Conservation (phyloP, 2,329 filamentous ascomycete species). For the Cladosporium oxysporum region DNA sequence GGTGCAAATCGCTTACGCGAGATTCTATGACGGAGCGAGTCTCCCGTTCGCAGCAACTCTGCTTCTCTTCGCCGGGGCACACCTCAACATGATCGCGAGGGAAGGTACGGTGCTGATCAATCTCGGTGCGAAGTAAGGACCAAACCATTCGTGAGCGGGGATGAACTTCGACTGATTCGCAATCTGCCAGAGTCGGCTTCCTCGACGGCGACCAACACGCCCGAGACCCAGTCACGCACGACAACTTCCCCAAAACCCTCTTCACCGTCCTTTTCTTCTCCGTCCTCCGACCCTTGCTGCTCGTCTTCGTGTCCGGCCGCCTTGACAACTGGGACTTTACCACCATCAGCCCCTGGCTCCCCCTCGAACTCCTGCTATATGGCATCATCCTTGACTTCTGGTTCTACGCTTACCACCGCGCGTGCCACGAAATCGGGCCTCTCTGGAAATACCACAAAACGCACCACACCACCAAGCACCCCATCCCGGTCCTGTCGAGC, state of each 20-base stretch:
- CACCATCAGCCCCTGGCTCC: slow-evolving; percentile 32
- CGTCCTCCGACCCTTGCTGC: not conserved
- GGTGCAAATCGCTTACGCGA: not conserved
- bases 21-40: not conserved
- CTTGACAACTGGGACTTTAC: not conserved
- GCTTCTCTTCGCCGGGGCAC: not conserved
- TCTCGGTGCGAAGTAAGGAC: not conserved
- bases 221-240: not conserved
- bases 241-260: not conserved
- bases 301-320: not conserved
- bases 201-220: not conserved
- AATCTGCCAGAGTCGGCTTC: not conserved
- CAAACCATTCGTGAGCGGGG: not conserved
- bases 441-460: slow-evolving; percentile 50
- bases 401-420: slow-evolving; percentile 49
- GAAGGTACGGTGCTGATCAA: not conserved
- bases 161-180: no score
- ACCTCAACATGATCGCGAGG: not conserved
- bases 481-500: slow-evolving; percentile 45
- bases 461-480: slow-evolving; percentile 50
- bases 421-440: slow-evolving; percentile 44
- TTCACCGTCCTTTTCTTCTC: not conserved
- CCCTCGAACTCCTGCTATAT: slow-evolving; percentile 45
- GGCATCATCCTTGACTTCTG: slow-evolving; percentile 49
- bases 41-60: not conserved